Conservation (phyloP, 371 early-diverging fungal species). For the Chytridium lagenaria region DNA sequence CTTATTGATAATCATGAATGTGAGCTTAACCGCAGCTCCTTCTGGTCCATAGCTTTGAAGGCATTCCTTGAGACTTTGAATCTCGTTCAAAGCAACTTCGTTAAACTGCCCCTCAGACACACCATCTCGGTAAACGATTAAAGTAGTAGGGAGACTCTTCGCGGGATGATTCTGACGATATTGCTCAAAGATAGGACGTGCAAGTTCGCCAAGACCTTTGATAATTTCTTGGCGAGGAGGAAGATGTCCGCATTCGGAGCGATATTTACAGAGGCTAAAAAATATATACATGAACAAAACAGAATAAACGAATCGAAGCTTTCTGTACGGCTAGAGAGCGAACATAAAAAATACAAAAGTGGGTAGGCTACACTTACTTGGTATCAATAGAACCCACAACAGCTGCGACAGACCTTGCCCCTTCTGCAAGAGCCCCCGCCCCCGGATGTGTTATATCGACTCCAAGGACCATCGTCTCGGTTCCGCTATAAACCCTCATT, state of each 20-base stretch:
- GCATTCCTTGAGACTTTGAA: constrained; percentile 38
- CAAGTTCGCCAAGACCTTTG: constrained; percentile 76
- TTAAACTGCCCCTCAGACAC: constrained; percentile 51
- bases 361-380: not conserved
- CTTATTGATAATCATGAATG: constrained; percentile 51
- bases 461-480: constrained; percentile 86
- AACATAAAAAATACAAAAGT: not conserved
- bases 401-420: constrained; percentile 82
- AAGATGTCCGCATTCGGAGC: constrained; percentile 66
- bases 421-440: constrained; percentile 62
- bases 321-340: not conserved
- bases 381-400: constrained; percentile 73
- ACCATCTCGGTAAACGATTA: constrained; percentile 53
- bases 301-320: too few relatives aligned
- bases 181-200: constrained; percentile 67
- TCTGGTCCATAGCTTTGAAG: constrained; percentile 20
- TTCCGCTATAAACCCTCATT: not conserved
- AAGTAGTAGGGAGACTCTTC: constrained; percentile 32
- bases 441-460: constrained; percentile 93
- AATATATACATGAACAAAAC: too few relatives aligned
- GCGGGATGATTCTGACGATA: not conserved
- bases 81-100: constrained; percentile 42
- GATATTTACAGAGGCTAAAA: constrained; percentile 30
- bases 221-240: constrained; percentile 84
- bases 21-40: constrained; percentile 8